Evolutionary conservation across 2,329 filamentous ascomycete species (phyloP), one percentile per base, ranked within the genome.

Genomic region (Cucurbitaria berberidis): DNA sequence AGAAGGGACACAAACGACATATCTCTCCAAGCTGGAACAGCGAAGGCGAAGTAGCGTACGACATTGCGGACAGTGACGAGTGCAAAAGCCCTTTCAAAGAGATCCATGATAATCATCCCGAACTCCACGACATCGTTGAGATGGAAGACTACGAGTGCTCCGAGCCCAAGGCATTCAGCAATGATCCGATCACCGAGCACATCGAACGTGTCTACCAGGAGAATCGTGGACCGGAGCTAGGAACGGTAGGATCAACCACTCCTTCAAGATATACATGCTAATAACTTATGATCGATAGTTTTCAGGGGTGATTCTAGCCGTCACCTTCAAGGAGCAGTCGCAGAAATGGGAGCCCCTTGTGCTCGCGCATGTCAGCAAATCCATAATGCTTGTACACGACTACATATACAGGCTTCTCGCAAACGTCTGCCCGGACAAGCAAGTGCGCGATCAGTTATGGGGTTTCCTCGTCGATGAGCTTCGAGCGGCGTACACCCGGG

Each of bases 281-380:
- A 19, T 39, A 24, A 34, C 41, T 30, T 42, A 16, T 27, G 22
- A 2, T 22, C 47, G 27, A 4, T 36, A 55, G 55, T 60, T 60
- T 35, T 43, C 34, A 7, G 53, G 57, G 10, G 22, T 57, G 4
- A 63, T 63, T 32, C 49, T 63, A 16, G 21, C 48, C 19, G 36
- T 35, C n/a, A 46, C 45, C 15, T 63, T 60, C 39, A 63, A 40
- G 30, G 77, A 80, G 29, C 84, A 88, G 51, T 79, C 84, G 0
- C 55, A 62, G 11, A 84, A 82, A 15, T 88, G 86, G 86, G 61
- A 74, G 0, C 41, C 53, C 0, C 63, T 88, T 1, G 77, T 81
- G 0, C 52, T 77, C 0, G 75, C 74, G 0, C 84, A 87, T 53
- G 74, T 85, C 5, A 80, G 79, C 52, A 78, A 82, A 22, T 72